These are phyloP conservation scores for Thermothielavioides terrestris DNA, from an alignment of 495 filamentous ascomycete genomes.

Conservation along the genomic window DNA sequence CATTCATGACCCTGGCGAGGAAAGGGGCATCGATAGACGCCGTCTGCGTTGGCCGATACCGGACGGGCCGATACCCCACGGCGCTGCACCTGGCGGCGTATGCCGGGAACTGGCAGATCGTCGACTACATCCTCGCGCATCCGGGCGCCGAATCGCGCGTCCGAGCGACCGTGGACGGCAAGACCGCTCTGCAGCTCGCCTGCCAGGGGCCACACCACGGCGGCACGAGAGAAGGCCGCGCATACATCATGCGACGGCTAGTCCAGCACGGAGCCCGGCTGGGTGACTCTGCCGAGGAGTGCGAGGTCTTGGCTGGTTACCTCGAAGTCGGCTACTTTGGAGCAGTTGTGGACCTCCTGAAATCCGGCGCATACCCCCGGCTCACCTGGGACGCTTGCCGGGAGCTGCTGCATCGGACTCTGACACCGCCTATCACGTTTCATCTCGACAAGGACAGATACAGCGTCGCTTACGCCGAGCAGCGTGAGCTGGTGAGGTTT, in stretches of 20 bases:
- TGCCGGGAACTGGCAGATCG: neutral
- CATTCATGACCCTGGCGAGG: neutral
- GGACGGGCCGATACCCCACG: neutral
- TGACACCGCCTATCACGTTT: neutral
- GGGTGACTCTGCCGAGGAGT: too few species aligned
- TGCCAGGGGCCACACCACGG: neutral
- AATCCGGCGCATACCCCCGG: neutral
- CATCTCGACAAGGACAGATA: neutral
- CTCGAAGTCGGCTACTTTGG: too few species aligned
- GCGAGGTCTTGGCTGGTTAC: too few species aligned
- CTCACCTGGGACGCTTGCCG: neutral
- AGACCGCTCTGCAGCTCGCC: neutral
- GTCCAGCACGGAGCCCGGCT: neutral
- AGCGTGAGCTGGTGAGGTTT: neutral
- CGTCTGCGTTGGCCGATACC: too few species aligned
- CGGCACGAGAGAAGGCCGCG: neutral
- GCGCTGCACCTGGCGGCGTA: neutral
- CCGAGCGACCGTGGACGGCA: neutral
- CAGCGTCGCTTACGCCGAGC: neutral
- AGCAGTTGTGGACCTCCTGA: neutral
- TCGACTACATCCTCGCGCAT: neutral
- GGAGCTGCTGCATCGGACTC: neutral
- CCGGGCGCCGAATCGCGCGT: neutral
- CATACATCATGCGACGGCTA: neutral
- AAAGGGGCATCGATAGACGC: neutral